These are phyloP conservation scores for Colletotrichum echinochloae DNA, from an alignment of 2,329 filamentous ascomycete genomes.

Conservation along the genomic window DNA sequence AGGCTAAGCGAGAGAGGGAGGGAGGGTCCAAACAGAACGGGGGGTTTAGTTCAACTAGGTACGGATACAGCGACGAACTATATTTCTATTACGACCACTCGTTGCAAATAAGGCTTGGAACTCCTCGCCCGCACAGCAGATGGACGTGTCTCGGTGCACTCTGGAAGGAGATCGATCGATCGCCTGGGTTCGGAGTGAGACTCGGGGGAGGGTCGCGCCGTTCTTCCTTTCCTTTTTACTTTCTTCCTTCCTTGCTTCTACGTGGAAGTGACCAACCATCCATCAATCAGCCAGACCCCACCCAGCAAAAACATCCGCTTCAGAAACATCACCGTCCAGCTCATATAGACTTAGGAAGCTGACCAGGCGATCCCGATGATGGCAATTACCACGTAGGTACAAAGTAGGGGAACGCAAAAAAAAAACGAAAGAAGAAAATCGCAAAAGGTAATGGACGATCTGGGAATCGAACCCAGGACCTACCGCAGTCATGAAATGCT, in stretches of 20 bases:
- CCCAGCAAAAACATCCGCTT: neutral
- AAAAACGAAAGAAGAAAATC: neutral
- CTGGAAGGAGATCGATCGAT: too few species aligned
- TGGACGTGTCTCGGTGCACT: too few species aligned
- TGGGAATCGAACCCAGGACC: neutral
- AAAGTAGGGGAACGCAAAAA: too few species aligned
- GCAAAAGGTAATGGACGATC: neutral
- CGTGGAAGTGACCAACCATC: too few species aligned
- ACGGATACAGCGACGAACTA: constrained; percentile 18
- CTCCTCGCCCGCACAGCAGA: too few species aligned
- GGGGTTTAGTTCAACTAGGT: constrained; percentile 8
- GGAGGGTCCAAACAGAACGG: neutral
- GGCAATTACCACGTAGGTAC: too few species aligned
- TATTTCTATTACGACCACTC: constrained; percentile 7
- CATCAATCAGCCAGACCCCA: too few species aligned
- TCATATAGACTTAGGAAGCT: too few species aligned
- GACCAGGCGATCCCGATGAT: neutral
- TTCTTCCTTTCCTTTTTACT: too few species aligned
- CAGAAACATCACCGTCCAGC: neutral
- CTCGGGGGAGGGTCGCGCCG: too few species aligned
- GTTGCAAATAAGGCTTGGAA: neutral
- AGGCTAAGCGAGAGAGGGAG: neutral
- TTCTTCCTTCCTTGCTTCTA: too few species aligned
- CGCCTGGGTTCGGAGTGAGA: too few species aligned
- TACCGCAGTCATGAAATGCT: neutral